Percentiles rank a stretch among this genome's conserved stretches.
phyloP scores from a whole-genome alignment of 306 rosid genomes.

The Canavalia gladiata region DNA sequence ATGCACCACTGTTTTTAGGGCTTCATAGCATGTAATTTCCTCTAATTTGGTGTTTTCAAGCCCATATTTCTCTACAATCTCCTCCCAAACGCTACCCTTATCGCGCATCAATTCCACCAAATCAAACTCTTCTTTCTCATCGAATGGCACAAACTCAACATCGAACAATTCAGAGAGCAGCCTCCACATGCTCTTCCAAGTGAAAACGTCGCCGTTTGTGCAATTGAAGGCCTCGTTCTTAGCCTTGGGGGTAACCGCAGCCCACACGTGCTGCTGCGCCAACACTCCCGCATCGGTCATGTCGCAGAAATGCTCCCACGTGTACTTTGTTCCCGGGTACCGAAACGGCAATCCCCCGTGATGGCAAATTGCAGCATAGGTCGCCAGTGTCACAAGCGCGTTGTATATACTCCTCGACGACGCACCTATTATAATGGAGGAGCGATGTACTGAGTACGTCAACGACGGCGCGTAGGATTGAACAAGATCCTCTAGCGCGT shows the following conservation, averaged over 20 bases:
- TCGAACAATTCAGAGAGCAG: slow-evolving; percentile 25
- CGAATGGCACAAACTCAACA: slow-evolving; percentile 48
- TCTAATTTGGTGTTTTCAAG: slow-evolving; percentile 52
- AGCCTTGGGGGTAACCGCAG: slow-evolving; percentile 38
- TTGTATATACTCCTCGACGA: slow-evolving; percentile 37
- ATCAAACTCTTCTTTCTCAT: slow-evolving; percentile 44
- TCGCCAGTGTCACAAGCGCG: slow-evolving; percentile 10
- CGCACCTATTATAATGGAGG: slow-evolving; percentile 52
- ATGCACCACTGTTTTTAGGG: neutral
- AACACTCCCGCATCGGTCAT: slow-evolving; percentile 46
- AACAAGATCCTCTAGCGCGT: slow-evolving; percentile 51
- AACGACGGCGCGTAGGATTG: neutral
- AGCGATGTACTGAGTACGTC: slow-evolving; percentile 52
- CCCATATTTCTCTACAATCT: slow-evolving; percentile 53
- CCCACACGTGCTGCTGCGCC: slow-evolving; percentile 63
- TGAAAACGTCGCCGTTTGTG: slow-evolving; percentile 53
- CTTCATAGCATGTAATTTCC: slow-evolving; percentile 45
- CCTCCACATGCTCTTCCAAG: slow-evolving; percentile 56
- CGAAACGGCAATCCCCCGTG: slow-evolving; percentile 48
- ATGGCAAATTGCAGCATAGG: slow-evolving; percentile 47
- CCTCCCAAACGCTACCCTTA: slow-evolving; percentile 55
- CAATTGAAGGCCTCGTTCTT: slow-evolving; percentile 58
- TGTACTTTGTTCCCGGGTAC: slow-evolving; percentile 49
- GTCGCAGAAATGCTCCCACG: slow-evolving; percentile 65
- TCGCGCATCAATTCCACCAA: slow-evolving; percentile 50